These are phyloP conservation scores for Syzygium jambos DNA, from an alignment of 345 rosid genomes.

Conservation along the genomic window DNA sequence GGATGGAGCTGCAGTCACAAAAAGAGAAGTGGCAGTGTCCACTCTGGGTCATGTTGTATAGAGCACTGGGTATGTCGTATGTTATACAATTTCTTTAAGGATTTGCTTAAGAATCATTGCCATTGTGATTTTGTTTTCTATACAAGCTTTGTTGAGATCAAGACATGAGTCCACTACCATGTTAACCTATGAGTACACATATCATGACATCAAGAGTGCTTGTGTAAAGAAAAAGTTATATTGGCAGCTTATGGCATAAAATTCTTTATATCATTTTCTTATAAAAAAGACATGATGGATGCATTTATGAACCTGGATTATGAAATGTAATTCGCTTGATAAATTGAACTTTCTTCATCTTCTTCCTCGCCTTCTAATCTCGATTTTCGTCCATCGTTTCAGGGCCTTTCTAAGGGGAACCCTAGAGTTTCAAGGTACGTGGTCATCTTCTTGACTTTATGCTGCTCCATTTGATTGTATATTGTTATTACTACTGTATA, in stretches of 20 bases:
- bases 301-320: not conserved
- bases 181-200: not conserved
- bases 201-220: not conserved
- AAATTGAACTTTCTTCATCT: too few relatives aligned
- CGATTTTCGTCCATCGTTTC: too few relatives aligned
- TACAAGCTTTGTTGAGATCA: not conserved
- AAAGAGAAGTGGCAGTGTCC: conserved; percentile 97
- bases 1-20: conserved; percentile 96
- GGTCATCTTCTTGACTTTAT: too few relatives aligned
- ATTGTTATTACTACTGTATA: too few relatives aligned
- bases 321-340: too few relatives aligned
- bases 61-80: conserved; percentile 77
- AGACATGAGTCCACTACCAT: not conserved
- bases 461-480: conserved; percentile 10
- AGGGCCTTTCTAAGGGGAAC: too few relatives aligned
- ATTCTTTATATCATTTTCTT: not conserved
- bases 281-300: not conserved
- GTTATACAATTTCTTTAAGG: not conserved
- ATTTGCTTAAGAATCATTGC: not conserved
- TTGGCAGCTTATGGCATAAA: not conserved
- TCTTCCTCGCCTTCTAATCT: too few relatives aligned
- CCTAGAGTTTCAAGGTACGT: too few relatives aligned
- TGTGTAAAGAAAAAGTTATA: not conserved
- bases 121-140: not conserved
- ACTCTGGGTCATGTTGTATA: conserved; percentile 98